Base-by-base conservation (phyloP, 176 grass and related monocot species). In the Guadua angustifolia region DNA sequence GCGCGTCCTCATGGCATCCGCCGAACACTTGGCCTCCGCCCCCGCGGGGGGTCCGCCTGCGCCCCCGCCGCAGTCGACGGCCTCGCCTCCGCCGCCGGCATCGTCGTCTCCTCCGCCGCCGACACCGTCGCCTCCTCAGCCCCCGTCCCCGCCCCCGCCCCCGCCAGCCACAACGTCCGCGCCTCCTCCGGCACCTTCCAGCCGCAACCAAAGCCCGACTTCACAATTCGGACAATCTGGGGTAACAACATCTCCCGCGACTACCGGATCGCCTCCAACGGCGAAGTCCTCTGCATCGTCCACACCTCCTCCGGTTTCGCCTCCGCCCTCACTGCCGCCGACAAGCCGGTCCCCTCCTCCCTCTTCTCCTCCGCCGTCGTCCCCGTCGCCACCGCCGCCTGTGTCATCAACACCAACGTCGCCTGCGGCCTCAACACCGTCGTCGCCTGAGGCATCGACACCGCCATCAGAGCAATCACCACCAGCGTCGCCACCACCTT, bases 1-100 rank as follows among this genome's bases (percentile, higher is more conserved):
- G 80, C 80, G 84, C 89, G 74, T 83, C 42, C 74, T 87, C 61
- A 79, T 86, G 88, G 84, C 69, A 60, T 90, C 50, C 9, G 16
- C 2, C 50, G 60, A 79, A 9, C 50, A 43, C 19, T 50, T 51
- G 74, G 88, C 88, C 18, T 21, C 42, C 2, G 70, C 80, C 13
- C 88, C 84, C 0, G 33, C 24, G 13, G 78, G 5, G 6, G 83
- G 58, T 7, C 90, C 74, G 4, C 86, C 90, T 1, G 77, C 10
- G 13, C 73, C 64, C 9, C 59, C 61, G 12, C 69, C 75, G 13
- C 21, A 74, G 13, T 43, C 58, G 21, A 11, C 89, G 7, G 6
- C 45, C 36, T 14, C 78, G 3, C 72, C 89, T 8, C 77, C 82
- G 9, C 79, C 74, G 6, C 46, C 43, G n/a, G 49, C 58, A 18